Percentiles rank a stretch among this genome's conserved stretches.
These are phyloP conservation scores for Avena sativa DNA, from an alignment of 176 grass and related monocot genomes.

Conservation along the genomic window DNA sequence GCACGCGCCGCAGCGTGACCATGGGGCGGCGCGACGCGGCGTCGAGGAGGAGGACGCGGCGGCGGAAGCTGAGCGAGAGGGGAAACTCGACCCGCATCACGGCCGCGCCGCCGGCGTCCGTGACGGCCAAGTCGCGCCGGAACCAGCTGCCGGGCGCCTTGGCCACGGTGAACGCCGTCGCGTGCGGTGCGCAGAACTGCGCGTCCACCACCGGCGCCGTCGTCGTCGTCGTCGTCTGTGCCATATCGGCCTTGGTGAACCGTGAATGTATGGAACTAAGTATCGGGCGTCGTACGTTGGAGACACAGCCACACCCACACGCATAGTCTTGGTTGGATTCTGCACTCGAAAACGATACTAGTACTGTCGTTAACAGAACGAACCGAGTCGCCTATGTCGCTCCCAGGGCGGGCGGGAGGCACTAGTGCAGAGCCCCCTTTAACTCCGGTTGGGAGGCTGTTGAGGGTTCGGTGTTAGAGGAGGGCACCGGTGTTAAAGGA, in stretches of 20 bases:
- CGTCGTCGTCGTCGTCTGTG: background rate
- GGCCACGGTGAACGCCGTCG: conserved; percentile 45
- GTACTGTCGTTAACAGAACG: too few relatives aligned
- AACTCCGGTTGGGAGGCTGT: too few relatives aligned
- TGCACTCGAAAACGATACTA: too few relatives aligned
- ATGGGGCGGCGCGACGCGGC: conserved; percentile 31
- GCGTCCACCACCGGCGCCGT: conserved; percentile 43
- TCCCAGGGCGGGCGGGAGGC: too few relatives aligned
- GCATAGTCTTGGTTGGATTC: too few relatives aligned
- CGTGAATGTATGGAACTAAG: background rate
- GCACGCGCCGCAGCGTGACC: conserved; percentile 51
- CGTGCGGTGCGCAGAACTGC: conserved; percentile 46
- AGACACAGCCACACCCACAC: too few relatives aligned
- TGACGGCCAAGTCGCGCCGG: conserved; percentile 49
- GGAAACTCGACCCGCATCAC: conserved; percentile 50
- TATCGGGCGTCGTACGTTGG: background rate
- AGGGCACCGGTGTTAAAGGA: too few relatives aligned
- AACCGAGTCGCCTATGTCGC: too few relatives aligned
- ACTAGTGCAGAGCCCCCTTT: too few relatives aligned
- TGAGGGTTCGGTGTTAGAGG: too few relatives aligned
- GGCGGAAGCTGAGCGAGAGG: conserved; percentile 20
- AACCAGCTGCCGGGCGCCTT: conserved; percentile 39
- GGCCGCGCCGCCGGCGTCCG: conserved; percentile 21
- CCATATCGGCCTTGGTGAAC: conserved; percentile 11
- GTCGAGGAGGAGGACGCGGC: conserved; percentile 50